Base-by-base conservation (phyloP, 73 alveolate genomes). In the Uronychia binucleata region DNA sequence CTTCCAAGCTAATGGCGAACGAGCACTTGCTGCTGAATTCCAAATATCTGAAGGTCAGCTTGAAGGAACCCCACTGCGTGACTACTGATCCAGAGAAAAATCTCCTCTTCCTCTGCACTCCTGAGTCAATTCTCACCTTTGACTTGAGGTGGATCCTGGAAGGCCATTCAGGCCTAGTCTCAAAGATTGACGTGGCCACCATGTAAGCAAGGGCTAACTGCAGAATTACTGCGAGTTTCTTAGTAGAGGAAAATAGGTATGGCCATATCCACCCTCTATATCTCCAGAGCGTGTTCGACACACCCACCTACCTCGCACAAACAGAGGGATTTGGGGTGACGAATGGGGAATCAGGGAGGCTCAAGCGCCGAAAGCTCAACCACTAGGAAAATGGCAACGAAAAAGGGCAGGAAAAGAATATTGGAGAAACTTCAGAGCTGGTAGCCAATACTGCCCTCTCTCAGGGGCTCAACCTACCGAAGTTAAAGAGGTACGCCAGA, bases 21-120 rank as follows among this genome's bases (percentile, higher is more conserved):
- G 67, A 46, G 67, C 67, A 46, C 19, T 46, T 46, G 67, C 67
- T 46, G n/a, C 67, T 46, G 67, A 46, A 46, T 46, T 46, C 67
- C 67, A 46, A 46, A 46, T 46, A 46, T 19, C 67, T 46, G 5
- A 46, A 46, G 19, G 67, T 46, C 5, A 11, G n/a, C 67, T 19
- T 46, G 5, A 46, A 19, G 67, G 67, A 46, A 19, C 67, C 67
- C 5, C 67, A 46, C 19, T 46, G 67, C 19, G 5, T 46, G 67
- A 46, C 67, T 11, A 11, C 67, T 46, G 67, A 46, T 19, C 67
- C 67, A 46, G 67, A 46, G 67, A 46, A 19, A 46, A 46, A 46
- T 46, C 67, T 46, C 19, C 67, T 46, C 67, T 46, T 11, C 67
- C 67, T 46, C 19, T 46, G 67, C 19, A 46, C 67, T 46, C 67